These are phyloP conservation scores for Kluyveromyces sp. DNA, from an alignment of 1,139 yeast species.

Conservation along the genomic window DNA sequence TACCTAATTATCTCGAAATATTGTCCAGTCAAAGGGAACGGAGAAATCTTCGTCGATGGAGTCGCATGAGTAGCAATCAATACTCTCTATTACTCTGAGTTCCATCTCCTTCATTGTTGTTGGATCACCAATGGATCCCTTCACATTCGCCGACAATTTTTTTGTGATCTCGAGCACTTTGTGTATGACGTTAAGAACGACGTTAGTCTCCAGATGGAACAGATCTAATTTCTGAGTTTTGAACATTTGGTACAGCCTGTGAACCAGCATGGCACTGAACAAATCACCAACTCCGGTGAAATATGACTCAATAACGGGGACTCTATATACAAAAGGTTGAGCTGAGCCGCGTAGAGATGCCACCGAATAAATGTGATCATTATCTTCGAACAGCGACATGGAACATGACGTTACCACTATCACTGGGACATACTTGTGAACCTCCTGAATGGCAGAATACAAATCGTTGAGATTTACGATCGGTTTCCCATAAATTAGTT, in stretches of 20 bases:
- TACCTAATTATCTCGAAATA: not conserved
- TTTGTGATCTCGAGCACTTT: constrained; percentile 25
- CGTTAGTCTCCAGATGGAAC: constrained; percentile 23
- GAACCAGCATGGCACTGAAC: constrained; percentile 57
- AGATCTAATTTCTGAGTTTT: constrained; percentile 3
- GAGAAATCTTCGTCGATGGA: constrained; percentile 1
- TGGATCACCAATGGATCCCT: constrained; percentile 25
- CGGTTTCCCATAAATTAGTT: constrained; percentile 43
- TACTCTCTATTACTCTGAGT: constrained; percentile 28
- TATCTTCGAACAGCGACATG: constrained; percentile 20
- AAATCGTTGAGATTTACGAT: constrained; percentile 37
- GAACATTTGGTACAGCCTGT: constrained; percentile 34
- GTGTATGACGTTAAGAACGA: constrained; percentile 29
- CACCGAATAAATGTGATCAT: constrained; percentile 32
- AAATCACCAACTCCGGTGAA: constrained; percentile 74
- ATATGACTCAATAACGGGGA: constrained; percentile 54
- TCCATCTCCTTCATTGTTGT: constrained; percentile 31
- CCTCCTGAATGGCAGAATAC: constrained; percentile 35
- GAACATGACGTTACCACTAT: constrained; percentile 31
- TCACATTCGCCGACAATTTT: constrained; percentile 14
- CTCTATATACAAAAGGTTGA: constrained; percentile 33
- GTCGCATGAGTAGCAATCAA: constrained; percentile 14
- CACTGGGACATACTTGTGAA: constrained; percentile 36
- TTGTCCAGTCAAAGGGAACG: not conserved
- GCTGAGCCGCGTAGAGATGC: constrained; percentile 27